A percentile compares a stretch with the other conserved stretches of the same genome.
These are phyloP conservation scores for Syzygium oleosum DNA, from an alignment of 345 rosid genomes.

Conservation along the genomic window DNA sequence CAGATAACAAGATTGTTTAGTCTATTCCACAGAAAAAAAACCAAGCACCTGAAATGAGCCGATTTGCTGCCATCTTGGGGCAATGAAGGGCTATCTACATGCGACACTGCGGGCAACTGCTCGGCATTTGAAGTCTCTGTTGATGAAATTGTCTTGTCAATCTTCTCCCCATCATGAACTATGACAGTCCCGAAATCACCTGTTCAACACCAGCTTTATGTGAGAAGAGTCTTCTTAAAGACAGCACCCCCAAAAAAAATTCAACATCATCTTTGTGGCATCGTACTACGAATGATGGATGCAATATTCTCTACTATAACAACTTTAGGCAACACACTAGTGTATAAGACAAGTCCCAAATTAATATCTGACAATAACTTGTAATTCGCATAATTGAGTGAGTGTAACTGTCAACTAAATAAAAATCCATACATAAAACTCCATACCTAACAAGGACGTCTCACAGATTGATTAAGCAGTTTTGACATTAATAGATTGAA, in stretches of 20 bases:
- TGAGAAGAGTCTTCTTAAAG: not conserved
- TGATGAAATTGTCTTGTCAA: slow-evolving; percentile 11
- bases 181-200: slow-evolving; percentile 86
- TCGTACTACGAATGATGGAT: not conserved
- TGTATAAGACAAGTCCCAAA: not conserved
- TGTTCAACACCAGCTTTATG: slow-evolving; percentile 1
- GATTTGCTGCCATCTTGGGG: slow-evolving; percentile 23
- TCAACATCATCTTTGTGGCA: not conserved
- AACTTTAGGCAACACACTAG: not conserved
- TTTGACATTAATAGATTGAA: not conserved
- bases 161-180: slow-evolving; percentile 56
- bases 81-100: slow-evolving; percentile 22
- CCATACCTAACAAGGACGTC: not conserved
- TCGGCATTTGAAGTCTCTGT: slow-evolving; percentile 21
- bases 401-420: not conserved
- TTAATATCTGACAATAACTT: not conserved
- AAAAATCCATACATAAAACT: not conserved
- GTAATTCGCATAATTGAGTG: not conserved
- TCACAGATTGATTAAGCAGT: not conserved
- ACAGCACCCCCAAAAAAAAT: not conserved
- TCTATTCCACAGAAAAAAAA: not conserved
- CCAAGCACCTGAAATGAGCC: slow-evolving; percentile 31
- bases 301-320: not conserved
- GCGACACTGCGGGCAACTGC: slow-evolving; percentile 19
- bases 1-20: not conserved